Base-by-base conservation (phyloP, 768 basidiomycete genomes). In the Mrakia frigida region DNA sequence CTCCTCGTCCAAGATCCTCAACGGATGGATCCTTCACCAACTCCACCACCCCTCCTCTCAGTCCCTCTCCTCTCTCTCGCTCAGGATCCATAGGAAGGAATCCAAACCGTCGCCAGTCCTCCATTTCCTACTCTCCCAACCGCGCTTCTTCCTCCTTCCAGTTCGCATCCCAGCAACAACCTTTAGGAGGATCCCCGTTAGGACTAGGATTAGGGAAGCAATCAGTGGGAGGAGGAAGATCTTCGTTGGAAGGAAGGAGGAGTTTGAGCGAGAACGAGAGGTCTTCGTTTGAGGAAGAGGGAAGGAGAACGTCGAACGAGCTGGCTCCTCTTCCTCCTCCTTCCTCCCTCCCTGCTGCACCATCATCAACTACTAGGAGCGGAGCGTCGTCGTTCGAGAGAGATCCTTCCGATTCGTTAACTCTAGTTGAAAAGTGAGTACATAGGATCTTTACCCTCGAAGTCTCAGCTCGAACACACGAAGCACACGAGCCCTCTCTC, bases 391-490 rank as follows among this genome's bases (percentile, higher is more conserved):
- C 46, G 9, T n/a, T 13, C 4, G 65, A 37, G 43, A 56, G 50
- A 16, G 39, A 67, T 13, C 46, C 68, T 10, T 28, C 39, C 18
- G 41, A 63, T 14, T 60, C 35, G 33, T 43, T 74, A 60, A 75
- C 74, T 28, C 53, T 75, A 3, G 74, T 39, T 3, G 74, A 75
- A 75, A 75, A 70, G 74, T 75, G 28, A 74, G 59, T n/a, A 6
- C 37, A 16, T 9, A 33, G 28, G 31, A 46, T 72, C 10, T 31
- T 53, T 28, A n/a, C 16, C 25, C 31, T 73, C 2, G 7, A 50
- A 18, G 18, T 39, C 31, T 46, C 41, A 43, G 10, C 28, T 7
- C n/a, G 16, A n/a, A n/a, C 35, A 43, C 43, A 14, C 43, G 16
- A 43, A 4, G 18, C 14, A 50, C 46, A 25, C n/a, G 33, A 28